Evolutionary conservation across 768 basidiomycete genomes (phyloP).

Genomic region (Stropharia rugosoannulata): DNA sequence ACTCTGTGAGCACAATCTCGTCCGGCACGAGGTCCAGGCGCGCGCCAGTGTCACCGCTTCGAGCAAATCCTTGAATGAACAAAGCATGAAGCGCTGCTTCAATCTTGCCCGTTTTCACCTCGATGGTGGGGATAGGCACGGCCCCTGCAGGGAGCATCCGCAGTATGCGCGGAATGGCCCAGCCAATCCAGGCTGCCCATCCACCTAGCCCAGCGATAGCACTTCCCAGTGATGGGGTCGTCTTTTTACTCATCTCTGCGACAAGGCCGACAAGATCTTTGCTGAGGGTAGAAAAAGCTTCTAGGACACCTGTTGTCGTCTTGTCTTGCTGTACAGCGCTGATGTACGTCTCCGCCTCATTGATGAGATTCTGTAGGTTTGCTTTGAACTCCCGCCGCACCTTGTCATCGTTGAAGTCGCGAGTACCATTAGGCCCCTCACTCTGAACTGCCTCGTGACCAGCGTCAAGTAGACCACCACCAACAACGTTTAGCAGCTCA

Average conservation of each 20-base stretch:
- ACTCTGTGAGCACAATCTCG: constrained; percentile 29
- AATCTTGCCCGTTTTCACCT: constrained; percentile 31
- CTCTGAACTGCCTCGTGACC: not conserved
- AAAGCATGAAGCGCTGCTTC: constrained; percentile 32
- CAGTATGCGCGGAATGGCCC: constrained; percentile 32
- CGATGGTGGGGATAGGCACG: constrained; percentile 37
- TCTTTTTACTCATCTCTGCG: constrained; percentile 1
- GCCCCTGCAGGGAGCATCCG: constrained; percentile 23
- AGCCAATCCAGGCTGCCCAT: constrained; percentile 29
- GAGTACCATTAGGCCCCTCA: constrained; percentile 4
- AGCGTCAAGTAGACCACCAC: constrained; percentile 15
- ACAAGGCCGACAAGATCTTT: constrained; percentile 12
- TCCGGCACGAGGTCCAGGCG: constrained; percentile 21
- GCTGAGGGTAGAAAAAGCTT: constrained; percentile 14
- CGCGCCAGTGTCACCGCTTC: constrained; percentile 2
- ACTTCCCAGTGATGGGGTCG: not conserved
- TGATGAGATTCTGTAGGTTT: constrained; percentile 13
- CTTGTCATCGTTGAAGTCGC: no score
- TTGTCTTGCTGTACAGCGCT: constrained; percentile 20
- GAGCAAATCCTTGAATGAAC: constrained; percentile 22
- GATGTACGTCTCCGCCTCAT: constrained; percentile 18
- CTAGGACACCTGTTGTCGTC: constrained; percentile 23
- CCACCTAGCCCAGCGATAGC: constrained; percentile 13
- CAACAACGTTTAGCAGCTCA: constrained; percentile 19
- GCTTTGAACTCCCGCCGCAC: constrained; percentile 12